phyloP scores from a whole-genome alignment of 2,329 filamentous ascomycete genomes.

The Hypoxylon sp. region DNA sequence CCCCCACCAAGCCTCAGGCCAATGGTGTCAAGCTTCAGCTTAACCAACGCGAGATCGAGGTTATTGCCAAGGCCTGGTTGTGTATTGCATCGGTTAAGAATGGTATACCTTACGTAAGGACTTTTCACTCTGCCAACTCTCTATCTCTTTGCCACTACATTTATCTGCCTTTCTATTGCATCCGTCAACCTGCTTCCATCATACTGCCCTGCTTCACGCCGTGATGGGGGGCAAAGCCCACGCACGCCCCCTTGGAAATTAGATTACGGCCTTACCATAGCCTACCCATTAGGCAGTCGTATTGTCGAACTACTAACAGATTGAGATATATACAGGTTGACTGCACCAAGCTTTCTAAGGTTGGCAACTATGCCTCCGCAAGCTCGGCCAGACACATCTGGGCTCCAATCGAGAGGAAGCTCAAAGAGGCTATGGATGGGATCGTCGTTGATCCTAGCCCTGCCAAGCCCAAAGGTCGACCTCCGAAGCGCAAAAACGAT shows the following conservation, averaged over 20 bases:
- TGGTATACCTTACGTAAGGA: slow-evolving; percentile 33
- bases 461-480: slow-evolving; percentile 2
- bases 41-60: slow-evolving; percentile 31
- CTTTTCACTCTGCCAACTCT: background rate
- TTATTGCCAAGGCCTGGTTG: slow-evolving; percentile 35
- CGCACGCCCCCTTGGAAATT: too few relatives aligned
- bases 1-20: slow-evolving; percentile 20
- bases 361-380: slow-evolving; percentile 34
- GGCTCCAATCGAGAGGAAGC: slow-evolving; percentile 38
- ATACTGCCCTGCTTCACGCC: background rate
- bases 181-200: background rate
- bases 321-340: slow-evolving; percentile 27
- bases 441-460: background rate
- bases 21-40: slow-evolving; percentile 14
- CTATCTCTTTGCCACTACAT: background rate
- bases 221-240: too few relatives aligned
- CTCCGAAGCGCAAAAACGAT: slow-evolving; percentile 32
- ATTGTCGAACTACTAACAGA: background rate
- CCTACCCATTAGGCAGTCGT: too few relatives aligned
- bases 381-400: slow-evolving; percentile 40
- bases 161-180: background rate
- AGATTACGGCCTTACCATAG: too few relatives aligned
- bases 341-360: slow-evolving; percentile 26
- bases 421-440: background rate
- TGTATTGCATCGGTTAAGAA: slow-evolving; percentile 35